phyloP scores from a whole-genome alignment of 257 asterid genomes.

The Henckelia pumila region DNA sequence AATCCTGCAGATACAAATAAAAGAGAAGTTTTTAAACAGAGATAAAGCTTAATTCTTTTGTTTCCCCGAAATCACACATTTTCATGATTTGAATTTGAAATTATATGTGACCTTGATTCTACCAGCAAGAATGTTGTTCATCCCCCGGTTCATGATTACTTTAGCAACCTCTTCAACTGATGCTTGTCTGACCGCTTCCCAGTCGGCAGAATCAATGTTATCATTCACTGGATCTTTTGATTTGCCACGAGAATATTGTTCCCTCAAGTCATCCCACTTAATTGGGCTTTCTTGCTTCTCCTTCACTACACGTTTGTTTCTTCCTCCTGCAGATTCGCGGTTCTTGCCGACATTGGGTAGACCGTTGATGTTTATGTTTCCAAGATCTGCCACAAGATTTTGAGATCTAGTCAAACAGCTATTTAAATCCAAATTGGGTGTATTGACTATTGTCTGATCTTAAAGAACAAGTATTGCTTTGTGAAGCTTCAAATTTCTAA shows the following conservation, averaged over 20 bases:
- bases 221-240: neutral
- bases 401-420: neutral
- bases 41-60: neutral
- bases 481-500: neutral
- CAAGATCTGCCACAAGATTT: neutral
- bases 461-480: neutral
- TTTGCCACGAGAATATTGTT: neutral
- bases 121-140: constrained; percentile 37
- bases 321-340: neutral
- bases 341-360: neutral
- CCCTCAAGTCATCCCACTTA: neutral
- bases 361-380: neutral
- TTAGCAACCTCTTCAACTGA: constrained; percentile 30
- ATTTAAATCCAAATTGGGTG: neutral
- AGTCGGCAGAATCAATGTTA: constrained; percentile 43
- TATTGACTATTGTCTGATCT: neutral
- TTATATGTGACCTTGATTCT: constrained; percentile 51
- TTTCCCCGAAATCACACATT: neutral
- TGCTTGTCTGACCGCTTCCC: constrained; percentile 57
- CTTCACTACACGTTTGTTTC: neutral
- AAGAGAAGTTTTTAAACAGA: neutral
- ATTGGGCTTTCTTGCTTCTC: neutral
- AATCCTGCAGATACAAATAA: constrained; percentile 31
- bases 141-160: constrained; percentile 42
- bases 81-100: neutral